Evolutionary conservation across 139 green algal species (phyloP), one percentile per base, ranked within the genome.

Genomic region (Edaphochlamys debaryana): DNA sequence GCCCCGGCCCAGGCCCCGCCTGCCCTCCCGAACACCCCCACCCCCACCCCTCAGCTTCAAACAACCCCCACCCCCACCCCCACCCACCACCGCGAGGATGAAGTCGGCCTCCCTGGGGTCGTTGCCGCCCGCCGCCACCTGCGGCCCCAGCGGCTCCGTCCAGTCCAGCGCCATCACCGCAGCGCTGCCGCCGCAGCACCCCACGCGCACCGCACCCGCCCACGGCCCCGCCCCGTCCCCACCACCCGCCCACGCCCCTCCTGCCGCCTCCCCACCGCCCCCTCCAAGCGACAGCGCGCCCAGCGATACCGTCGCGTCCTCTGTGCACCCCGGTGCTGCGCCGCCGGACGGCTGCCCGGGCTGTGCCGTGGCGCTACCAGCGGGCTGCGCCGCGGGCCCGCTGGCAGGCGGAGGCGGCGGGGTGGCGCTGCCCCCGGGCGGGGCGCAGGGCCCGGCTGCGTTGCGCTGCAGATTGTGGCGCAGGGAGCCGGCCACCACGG

Each of bases 1-100:
- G n/a, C n/a, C n/a, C n/a, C n/a, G n/a, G n/a, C n/a, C n/a, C n/a
- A n/a, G n/a, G n/a, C n/a, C n/a, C n/a, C n/a, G n/a, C n/a, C n/a
- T n/a, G n/a, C n/a, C n/a, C n/a, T n/a, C n/a, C n/a, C n/a, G n/a
- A n/a, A n/a, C n/a, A n/a, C n/a, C n/a, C n/a, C n/a, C n/a, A n/a
- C n/a, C n/a, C n/a, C n/a, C n/a, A n/a, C n/a, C n/a, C n/a, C n/a
- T n/a, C n/a, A n/a, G n/a, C n/a, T n/a, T n/a, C n/a, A n/a, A n/a
- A n/a, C n/a, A n/a, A n/a, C n/a, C n/a, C n/a, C n/a, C n/a, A n/a
- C n/a, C n/a, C n/a, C n/a, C n/a, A n/a, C 15, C 25, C 56, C 25
- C 52, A 25, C 56, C 25, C 37, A 82, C 76, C 76, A 79, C 85
- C 32, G 87, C 87, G 25, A 91, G 37, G 23, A 91, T 68, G 19